Evolutionary conservation across 164 flowering plant genomes (phyloP), one percentile per base, ranked within the genome.

Genomic region (Chimonanthus praecox): DNA sequence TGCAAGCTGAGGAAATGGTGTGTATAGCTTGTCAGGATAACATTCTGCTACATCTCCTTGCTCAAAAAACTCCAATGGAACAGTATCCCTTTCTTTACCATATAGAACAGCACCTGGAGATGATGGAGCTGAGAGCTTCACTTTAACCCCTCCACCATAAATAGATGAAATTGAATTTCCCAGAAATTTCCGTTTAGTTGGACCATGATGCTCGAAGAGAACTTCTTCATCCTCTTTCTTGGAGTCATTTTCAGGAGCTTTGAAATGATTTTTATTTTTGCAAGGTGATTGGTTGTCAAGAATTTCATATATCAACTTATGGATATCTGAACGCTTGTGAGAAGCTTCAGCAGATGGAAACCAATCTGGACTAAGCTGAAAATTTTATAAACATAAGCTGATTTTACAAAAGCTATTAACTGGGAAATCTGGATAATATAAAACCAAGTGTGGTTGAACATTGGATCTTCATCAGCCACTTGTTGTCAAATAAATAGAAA

Each of bases 271-370:
- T 64, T 80, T 78, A 60, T 77, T 80, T 58, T 48, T 45, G 5
- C 18, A 43, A 33, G 68, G 77, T 70, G 85, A 72, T 67, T 78
- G 76, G 45, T 77, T 66, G 69, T 82, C 80, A 64, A 85, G 79
- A 63, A 92, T 82, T 47, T 86, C 87, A 82, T 73, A 82, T n/a
- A 92, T 89, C 73, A 92, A 75, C 71, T 81, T 87, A 84, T 82
- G 83, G 54, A 94, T 89, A 54, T 69, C 67, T 65, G 85, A 74
- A 48, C 99, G 95, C 86, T 94, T 94, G 15, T 87, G 86, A 60
- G 91, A 94, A 65, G 89, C 92, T 78, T 92, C 98, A 11, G 80
- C 83, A 72, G 98, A 91, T 18, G 79, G 87, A 86, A 94, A 94
- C 99, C 99, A 94, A 73, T 87, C 80, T n/a, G 46, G 68, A 71